These are phyloP conservation scores for Chalara sp. DNA, from an alignment of 2,329 filamentous ascomycete genomes.

Conservation along the genomic window DNA sequence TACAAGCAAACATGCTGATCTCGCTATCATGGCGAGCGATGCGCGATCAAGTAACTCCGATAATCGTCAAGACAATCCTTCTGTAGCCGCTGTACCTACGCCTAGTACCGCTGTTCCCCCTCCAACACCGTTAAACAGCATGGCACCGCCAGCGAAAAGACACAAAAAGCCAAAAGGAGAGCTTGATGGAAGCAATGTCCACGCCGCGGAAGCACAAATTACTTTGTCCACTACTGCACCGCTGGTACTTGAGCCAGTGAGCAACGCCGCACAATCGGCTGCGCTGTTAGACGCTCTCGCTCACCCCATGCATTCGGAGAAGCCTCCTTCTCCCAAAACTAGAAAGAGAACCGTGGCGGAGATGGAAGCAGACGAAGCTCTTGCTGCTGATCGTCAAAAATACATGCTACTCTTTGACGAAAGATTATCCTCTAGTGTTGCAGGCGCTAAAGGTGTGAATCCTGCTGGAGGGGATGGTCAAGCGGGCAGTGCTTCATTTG, in stretches of 20 bases:
- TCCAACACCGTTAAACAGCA: conserved; percentile 51
- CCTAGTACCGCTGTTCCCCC: conserved; percentile 56
- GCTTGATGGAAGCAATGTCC: conserved; percentile 65
- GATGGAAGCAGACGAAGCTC: conserved; percentile 88
- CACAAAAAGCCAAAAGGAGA: conserved; percentile 68
- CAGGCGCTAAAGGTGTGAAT: conserved; percentile 51
- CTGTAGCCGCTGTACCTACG: conserved; percentile 48
- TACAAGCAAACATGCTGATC: conserved; percentile 67
- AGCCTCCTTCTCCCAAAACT: conserved; percentile 77
- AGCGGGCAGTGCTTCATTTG: conserved; percentile 65
- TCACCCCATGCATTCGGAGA: conserved; percentile 70
- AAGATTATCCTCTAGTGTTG: conserved; percentile 56
- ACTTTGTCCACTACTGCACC: conserved; percentile 67
- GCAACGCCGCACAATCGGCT: conserved; percentile 61
- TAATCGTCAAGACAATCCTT: conserved; percentile 38
- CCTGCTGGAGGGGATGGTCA: conserved; percentile 66
- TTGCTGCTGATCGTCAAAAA: conserved; percentile 80
- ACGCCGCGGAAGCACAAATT: conserved; percentile 70
- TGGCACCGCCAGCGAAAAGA: conserved; percentile 55
- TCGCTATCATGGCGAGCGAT: conserved; percentile 69
- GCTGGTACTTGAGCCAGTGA: conserved; percentile 71
- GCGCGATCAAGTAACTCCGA: conserved; percentile 39
- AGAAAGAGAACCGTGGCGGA: conserved; percentile 92
- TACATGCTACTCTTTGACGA: conserved; percentile 94
- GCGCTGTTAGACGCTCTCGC: conserved; percentile 63